Percentiles rank a stretch among this genome's conserved stretches.
These are phyloP conservation scores for Quambalaria eucalypti DNA, from an alignment of 1,284 basidiomycete species.

Conservation along the genomic window DNA sequence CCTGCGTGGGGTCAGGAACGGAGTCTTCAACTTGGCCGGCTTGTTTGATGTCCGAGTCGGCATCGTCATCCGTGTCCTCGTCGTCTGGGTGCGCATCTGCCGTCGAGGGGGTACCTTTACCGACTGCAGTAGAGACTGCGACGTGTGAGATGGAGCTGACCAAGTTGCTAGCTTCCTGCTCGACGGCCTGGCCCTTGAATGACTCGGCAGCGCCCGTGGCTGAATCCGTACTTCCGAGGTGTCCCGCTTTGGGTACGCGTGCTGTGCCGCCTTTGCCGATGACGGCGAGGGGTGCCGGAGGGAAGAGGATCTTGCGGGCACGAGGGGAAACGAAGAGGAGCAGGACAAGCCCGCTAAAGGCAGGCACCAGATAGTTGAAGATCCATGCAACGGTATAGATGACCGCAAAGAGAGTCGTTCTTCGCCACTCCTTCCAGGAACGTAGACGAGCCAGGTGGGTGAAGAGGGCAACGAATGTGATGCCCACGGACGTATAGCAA, in stretches of 20 bases:
- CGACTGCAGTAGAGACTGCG: conserved; percentile 49
- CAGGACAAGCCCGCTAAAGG: neutral
- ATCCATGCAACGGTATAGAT: conserved; percentile 16
- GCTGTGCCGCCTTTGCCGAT: conserved; percentile 42
- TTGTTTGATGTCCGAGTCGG: conserved; percentile 9
- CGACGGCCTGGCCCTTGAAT: conserved; percentile 51
- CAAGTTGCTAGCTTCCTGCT: conserved; percentile 51
- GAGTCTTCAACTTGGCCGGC: conserved; percentile 7
- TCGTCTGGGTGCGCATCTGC: conserved; percentile 4
- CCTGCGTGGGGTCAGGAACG: conserved; percentile 47
- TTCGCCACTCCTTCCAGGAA: conserved; percentile 53
- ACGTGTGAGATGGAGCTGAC: conserved; percentile 48
- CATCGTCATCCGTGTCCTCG: conserved; percentile 9
- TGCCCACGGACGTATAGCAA: conserved; percentile 52
- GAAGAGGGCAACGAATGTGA: conserved; percentile 50
- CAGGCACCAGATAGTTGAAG: conserved; percentile 13
- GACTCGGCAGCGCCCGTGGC: conserved; percentile 44
- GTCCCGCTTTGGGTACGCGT: conserved; percentile 36
- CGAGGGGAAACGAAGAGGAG: conserved; percentile 50
- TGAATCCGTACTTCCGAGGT: conserved; percentile 29
- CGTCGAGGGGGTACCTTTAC: conserved; percentile 27
- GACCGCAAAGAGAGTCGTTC: conserved; percentile 49
- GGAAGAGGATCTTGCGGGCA: conserved; percentile 52
- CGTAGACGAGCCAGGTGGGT: conserved; percentile 53
- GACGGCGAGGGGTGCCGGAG: conserved; percentile 51